Percentiles rank a stretch among this genome's conserved stretches.
phyloP scores from a whole-genome alignment of 768 basidiomycete genomes.

The Calocera viscosa region DNA sequence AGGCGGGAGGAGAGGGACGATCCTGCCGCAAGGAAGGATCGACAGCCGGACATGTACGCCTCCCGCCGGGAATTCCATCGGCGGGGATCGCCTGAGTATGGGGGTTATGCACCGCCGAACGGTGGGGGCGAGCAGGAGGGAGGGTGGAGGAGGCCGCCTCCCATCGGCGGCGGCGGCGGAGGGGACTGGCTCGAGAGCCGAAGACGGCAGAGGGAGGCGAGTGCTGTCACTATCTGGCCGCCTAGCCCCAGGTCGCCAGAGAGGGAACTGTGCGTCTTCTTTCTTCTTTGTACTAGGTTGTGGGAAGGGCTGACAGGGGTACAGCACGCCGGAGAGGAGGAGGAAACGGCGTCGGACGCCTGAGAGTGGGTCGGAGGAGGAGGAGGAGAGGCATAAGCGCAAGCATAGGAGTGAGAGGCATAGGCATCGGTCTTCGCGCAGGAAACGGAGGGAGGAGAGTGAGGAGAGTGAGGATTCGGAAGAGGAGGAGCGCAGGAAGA shows the following conservation, averaged over 20 bases:
- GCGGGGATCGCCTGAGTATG: background rate
- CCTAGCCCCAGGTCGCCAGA: slow-evolving; percentile 18
- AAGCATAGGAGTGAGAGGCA: slow-evolving; percentile 18
- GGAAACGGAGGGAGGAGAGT: slow-evolving; percentile 27
- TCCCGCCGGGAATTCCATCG: background rate
- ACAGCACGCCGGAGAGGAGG: slow-evolving; percentile 11
- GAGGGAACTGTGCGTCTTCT: slow-evolving; percentile 9
- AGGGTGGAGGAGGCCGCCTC: background rate
- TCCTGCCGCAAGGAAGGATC: background rate
- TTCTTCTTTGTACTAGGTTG: slow-evolving; percentile 18
- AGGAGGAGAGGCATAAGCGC: slow-evolving; percentile 18
- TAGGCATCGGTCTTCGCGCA: slow-evolving; percentile 22
- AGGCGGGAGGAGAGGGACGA: background rate
- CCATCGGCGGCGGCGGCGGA: background rate
- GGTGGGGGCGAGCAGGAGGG: background rate
- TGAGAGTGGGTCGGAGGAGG: slow-evolving; percentile 22
- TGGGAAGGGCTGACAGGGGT: slow-evolving; percentile 22
- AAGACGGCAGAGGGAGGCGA: slow-evolving; percentile 17
- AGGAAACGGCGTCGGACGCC: background rate
- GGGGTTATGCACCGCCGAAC: background rate
- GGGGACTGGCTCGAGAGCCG: slow-evolving; percentile 12
- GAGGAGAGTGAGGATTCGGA: slow-evolving; percentile 32
- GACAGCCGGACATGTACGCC: slow-evolving; percentile 2
- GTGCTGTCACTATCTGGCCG: slow-evolving; percentile 19
- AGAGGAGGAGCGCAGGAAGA: slow-evolving; percentile 22